These are phyloP conservation scores for Lotus japonicus DNA, from an alignment of 306 rosid species.

Conservation along the genomic window DNA sequence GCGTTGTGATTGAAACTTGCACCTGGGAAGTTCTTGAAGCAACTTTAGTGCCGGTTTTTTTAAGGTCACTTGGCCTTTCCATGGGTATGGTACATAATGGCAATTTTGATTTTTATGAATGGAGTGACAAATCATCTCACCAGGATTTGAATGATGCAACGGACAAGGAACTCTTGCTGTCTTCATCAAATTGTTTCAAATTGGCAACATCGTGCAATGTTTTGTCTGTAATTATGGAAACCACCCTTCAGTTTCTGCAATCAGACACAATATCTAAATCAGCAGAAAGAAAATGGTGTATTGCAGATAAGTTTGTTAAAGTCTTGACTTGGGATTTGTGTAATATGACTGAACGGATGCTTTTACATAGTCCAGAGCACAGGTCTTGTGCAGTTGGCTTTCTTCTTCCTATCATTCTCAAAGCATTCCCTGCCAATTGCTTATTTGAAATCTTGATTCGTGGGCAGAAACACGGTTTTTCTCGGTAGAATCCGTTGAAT, in stretches of 20 bases:
- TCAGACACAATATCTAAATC: conserved; percentile 19
- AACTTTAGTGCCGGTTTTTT: conserved; percentile 51
- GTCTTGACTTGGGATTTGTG: conserved; percentile 58
- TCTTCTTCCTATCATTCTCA: conserved; percentile 71
- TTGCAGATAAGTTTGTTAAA: conserved; percentile 35
- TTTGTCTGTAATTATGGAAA: conserved; percentile 58
- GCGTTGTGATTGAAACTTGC: conserved; percentile 46
- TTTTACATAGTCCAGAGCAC: conserved; percentile 59
- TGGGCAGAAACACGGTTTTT: conserved; percentile 38
- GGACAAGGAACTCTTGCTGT: conserved; percentile 24
- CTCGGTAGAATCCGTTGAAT: conserved; percentile 46
- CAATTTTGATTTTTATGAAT: conserved; percentile 33
- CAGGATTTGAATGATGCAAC: conserved; percentile 16
- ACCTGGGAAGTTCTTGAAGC: conserved; percentile 54
- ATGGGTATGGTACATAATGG: conserved; percentile 42
- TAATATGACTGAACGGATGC: conserved; percentile 59
- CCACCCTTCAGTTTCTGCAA: conserved; percentile 37
- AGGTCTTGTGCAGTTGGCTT: conserved; percentile 63
- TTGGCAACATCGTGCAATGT: conserved; percentile 60
- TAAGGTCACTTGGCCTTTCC: conserved; percentile 57
- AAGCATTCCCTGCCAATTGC: conserved; percentile 44
- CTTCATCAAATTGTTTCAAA: conserved; percentile 32
- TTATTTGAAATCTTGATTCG: conserved; percentile 40
- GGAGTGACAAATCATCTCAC: conserved; percentile 17
- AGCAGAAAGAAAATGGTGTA: conserved; percentile 30